Evolutionary conservation across 345 rosid species (phyloP).

Genomic region (Draba incana): DNA sequence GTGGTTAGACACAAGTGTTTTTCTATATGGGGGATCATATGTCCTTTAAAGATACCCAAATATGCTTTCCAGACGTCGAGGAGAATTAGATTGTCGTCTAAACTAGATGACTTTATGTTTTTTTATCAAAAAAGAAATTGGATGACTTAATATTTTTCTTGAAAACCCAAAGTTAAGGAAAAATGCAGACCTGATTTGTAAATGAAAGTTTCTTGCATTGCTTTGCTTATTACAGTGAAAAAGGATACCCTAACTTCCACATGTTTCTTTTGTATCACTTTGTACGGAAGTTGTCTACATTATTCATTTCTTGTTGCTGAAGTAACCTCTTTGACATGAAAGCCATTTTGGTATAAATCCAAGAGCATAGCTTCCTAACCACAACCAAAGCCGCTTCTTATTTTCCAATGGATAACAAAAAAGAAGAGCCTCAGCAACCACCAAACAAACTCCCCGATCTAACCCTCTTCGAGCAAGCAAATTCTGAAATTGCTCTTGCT

Average conservation of each 20-base stretch:
- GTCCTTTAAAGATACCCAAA: not conserved
- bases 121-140: not conserved
- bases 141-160: not conserved
- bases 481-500: constrained; percentile 39
- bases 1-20: too few species aligned
- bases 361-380: not conserved
- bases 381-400: constrained; percentile 6
- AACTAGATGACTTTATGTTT: not conserved
- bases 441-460: constrained; percentile 33
- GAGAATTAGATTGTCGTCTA: not conserved
- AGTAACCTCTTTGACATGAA: constrained; percentile 35
- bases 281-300: constrained; percentile 24
- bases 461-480: constrained; percentile 38
- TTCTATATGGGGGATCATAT: too few species aligned
- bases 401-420: constrained; percentile 34
- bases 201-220: not conserved
- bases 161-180: constrained; percentile 8
- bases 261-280: constrained; percentile 36
- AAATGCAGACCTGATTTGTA: constrained; percentile 7
- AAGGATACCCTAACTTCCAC: constrained; percentile 33
- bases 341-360: constrained; percentile 15
- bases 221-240: constrained; percentile 15
- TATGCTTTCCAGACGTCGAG: not conserved
- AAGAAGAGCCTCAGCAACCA: constrained; percentile 29
- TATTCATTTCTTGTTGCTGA: constrained; percentile 34